Evolutionary conservation across 805 yeast species (phyloP), one percentile per base, ranked within the genome.

Genomic region (Starmerella roubikii): DNA sequence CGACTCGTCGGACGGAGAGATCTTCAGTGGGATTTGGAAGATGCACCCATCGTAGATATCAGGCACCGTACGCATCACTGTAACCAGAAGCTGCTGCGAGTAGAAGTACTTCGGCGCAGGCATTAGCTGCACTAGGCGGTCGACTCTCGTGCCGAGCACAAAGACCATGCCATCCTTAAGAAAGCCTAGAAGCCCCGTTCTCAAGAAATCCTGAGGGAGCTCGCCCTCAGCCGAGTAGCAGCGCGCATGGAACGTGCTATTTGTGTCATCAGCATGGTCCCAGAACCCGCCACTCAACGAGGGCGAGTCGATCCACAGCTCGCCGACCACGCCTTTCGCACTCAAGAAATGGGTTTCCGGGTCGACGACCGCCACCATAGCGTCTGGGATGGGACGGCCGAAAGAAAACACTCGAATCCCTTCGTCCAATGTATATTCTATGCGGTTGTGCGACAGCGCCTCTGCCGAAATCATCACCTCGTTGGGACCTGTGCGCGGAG

Each of bases 301-400:
- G 1, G 88, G 88, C 31, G 93, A 78, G 52, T 86, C 95, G n/a
- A 91, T 81, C 97, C 97, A 91, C 25, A 91, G 77, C 57, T 91
- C 99, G 21, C 98, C 98, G 13, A 91, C 82, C 46, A 79, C 83
- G 52, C 81, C 72, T 34, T 70, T 77, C 2, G 76, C 74, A 4
- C 83, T 80, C 15, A 91, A 61, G 2, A 76, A 64, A 27, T 77
- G 70, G 42, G 88, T 83, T 44, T 91, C 97, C 0, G 97, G 97
- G 54, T 93, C 85, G 0, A 91, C 97, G 22, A 91, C 73, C 0
- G 96, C 96, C 24, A 88, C 57, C 0, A 93, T 82, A 0, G 96
- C 88, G 61, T 88, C 95, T 0, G 96, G 95, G 2, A 91, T 58
- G 1, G 98, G 97, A 52, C 69, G 84, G 0, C 98, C 98, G 66